A percentile compares a stretch with the other conserved stretches of the same genome.
phyloP scores from a whole-genome alignment of 495 filamentous ascomycete species.

The Wilcoxina mikolae region DNA sequence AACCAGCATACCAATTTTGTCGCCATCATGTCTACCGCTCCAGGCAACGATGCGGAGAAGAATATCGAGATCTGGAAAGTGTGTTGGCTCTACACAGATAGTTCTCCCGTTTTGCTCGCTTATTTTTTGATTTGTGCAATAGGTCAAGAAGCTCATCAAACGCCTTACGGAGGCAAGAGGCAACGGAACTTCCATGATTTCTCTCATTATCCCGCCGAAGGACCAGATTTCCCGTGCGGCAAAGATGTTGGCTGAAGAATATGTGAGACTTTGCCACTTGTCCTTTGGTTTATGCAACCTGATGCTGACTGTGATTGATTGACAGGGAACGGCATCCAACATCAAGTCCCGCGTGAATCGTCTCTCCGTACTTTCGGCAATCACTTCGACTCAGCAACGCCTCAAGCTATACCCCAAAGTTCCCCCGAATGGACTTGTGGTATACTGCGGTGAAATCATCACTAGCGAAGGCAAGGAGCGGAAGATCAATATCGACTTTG shows the following conservation, averaged over 20 bases:
- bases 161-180: slow-evolving; percentile 81
- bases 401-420: slow-evolving; percentile 98
- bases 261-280: slow-evolving; percentile 42
- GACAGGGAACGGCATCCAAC: slow-evolving; percentile 86
- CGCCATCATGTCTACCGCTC: slow-evolving; percentile 73
- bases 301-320: background rate
- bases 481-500: slow-evolving; percentile 99
- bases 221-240: slow-evolving; percentile 91
- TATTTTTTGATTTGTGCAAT: slow-evolving; percentile 21
- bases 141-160: slow-evolving; percentile 96
- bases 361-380: slow-evolving; percentile 90
- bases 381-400: slow-evolving; percentile 96
- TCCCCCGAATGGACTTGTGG: slow-evolving; percentile 87
- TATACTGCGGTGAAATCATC: slow-evolving; percentile 99
- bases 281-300: background rate
- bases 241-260: slow-evolving; percentile 99
- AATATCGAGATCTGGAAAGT: slow-evolving; percentile 73
- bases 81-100: background rate
- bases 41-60: slow-evolving; percentile 90
- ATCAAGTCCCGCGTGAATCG: slow-evolving; percentile 99
- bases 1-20: slow-evolving; percentile 22
- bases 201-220: slow-evolving; percentile 95
- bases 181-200: slow-evolving; percentile 98
- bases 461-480: slow-evolving; percentile 95
- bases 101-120: background rate